Base-by-base conservation (phyloP, 192 early-diverging fungal genomes). In the Podila epigama region DNA sequence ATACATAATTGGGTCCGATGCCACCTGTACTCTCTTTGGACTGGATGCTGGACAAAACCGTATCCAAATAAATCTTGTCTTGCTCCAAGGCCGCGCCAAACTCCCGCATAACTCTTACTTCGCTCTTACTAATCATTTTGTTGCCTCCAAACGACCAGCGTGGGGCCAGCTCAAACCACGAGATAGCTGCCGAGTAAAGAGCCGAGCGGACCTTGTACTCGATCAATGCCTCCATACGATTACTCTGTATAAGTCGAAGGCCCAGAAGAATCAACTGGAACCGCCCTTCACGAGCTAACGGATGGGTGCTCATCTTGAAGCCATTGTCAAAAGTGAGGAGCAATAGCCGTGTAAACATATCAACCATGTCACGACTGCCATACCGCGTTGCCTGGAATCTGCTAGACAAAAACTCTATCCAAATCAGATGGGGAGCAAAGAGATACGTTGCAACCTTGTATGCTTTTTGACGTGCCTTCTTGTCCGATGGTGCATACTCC, bases 401-500 rank as follows among this genome's bases (percentile, higher is more conserved):
- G 60, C 90, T 88, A 25, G 84, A 79, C 20, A 99, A 71, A 80
- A 97, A 99, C 75, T 94, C 87, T 51, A 96, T 92, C 89, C 95
- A 91, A n/a, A 84, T 91, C 22, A 86, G 63, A 69, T 99, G 97
- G 18, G 94, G 90, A 0, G 81, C 66, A 61, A 92, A 86, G 41
- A 88, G 75, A 27, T 77, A 84, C 13, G 83, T 88, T 15, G 88
- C 94, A 18, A 75, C 69, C 56, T 82, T 80, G 37, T 87, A 83
- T n/a, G 79, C 90, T 52, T 82, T 90, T 34, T 87, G 81, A n/a
- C 88, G 85, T 5, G 85, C 88, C 7, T 87, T 88, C 72, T 95
- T 93, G 82, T 92, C 92, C 1, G 95, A 94, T 11, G 95, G 93
- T 18, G 93, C 87, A 72, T 99, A 97, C n/a, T 91, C 91, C 94